Evolutionary conservation across 1,284 basidiomycete species (phyloP).

Genomic region (Xanthoconium separans): DNA sequence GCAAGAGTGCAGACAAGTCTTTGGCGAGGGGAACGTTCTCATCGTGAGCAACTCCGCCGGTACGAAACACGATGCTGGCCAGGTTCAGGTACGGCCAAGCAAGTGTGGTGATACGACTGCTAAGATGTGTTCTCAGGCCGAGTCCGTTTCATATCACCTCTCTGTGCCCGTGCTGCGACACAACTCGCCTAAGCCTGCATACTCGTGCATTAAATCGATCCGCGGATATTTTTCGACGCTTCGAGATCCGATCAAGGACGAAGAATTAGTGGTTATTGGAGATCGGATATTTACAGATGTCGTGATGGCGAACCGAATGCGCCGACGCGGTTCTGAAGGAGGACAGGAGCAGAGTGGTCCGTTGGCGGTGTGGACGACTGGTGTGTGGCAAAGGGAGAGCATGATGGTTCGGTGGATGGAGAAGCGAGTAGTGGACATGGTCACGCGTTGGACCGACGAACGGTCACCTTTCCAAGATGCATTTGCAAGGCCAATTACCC

Average conservation of each 20-base stretch:
- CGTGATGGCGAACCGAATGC: slow-evolving; percentile 80
- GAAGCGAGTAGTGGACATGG: slow-evolving; percentile 41
- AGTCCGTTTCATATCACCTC: slow-evolving; percentile 78
- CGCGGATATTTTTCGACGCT: slow-evolving; percentile 50
- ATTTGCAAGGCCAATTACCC: not conserved
- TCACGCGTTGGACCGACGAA: not conserved
- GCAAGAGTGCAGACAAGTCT: slow-evolving; percentile 68
- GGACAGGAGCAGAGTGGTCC: slow-evolving; percentile 39
- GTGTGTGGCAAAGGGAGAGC: slow-evolving; percentile 64
- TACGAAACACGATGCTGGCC: slow-evolving; percentile 73
- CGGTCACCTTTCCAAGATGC: not conserved
- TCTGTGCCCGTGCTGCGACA: slow-evolving; percentile 84
- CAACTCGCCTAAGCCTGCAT: slow-evolving; percentile 60
- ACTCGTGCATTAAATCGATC: slow-evolving; percentile 57
- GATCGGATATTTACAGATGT: slow-evolving; percentile 92
- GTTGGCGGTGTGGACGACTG: slow-evolving; percentile 65
- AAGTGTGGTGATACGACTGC: not conserved
- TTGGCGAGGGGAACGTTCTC: slow-evolving; percentile 79
- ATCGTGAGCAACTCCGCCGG: slow-evolving; percentile 96
- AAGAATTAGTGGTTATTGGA: slow-evolving; percentile 79
- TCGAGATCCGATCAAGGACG: slow-evolving; percentile 46
- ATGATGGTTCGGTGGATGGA: slow-evolving; percentile 61
- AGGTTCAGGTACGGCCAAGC: slow-evolving; percentile 64
- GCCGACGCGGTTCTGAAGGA: slow-evolving; percentile 4
- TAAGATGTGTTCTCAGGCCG: slow-evolving; percentile 55